These are phyloP conservation scores for Scytalidium sp. DNA, from an alignment of 2,329 filamentous ascomycete genomes.

Conservation along the genomic window DNA sequence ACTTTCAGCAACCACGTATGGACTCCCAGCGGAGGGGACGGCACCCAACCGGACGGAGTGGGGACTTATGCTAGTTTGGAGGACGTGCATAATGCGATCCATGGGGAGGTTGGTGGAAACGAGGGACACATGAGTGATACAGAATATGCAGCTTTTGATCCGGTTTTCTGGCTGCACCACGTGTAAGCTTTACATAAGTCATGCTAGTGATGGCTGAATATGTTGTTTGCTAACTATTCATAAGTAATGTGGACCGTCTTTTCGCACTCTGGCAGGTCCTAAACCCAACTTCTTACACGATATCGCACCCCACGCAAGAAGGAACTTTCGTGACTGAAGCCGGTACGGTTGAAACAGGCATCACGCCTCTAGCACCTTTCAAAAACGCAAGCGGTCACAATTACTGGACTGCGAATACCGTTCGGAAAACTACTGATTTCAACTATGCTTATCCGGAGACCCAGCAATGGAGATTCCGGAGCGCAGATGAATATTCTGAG, in stretches of 20 bases:
- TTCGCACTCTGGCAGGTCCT: slow-evolving; percentile 76
- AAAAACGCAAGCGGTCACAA: slow-evolving; percentile 37
- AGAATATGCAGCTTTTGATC: slow-evolving; percentile 74
- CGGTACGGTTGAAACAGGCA: slow-evolving; percentile 51
- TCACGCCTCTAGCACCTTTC: slow-evolving; percentile 66
- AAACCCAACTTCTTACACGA: slow-evolving; percentile 65
- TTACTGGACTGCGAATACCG: slow-evolving; percentile 16
- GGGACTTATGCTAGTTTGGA: slow-evolving; percentile 40
- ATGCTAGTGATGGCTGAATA: neutral
- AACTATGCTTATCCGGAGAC: slow-evolving; percentile 76
- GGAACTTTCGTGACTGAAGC: slow-evolving; percentile 58
- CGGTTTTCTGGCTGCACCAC: slow-evolving; percentile 43
- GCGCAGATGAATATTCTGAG: slow-evolving; percentile 11
- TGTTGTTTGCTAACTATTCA: slow-evolving; percentile 7
- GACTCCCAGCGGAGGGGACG: too few species aligned
- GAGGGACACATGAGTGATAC: slow-evolving; percentile 67
- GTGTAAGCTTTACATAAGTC: slow-evolving; percentile 13
- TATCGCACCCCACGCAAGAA: slow-evolving; percentile 49
- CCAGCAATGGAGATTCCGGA: slow-evolving; percentile 16
- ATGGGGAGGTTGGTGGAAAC: slow-evolving; percentile 48
- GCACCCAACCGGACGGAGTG: too few species aligned
- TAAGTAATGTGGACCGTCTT: slow-evolving; percentile 65
- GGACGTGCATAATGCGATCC: slow-evolving; percentile 60
- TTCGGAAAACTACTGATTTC: slow-evolving; percentile 40
- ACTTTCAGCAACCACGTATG: slow-evolving; percentile 68